These are phyloP conservation scores for Cadophora sp. DNA, from an alignment of 2,329 filamentous ascomycete genomes.

Conservation along the genomic window DNA sequence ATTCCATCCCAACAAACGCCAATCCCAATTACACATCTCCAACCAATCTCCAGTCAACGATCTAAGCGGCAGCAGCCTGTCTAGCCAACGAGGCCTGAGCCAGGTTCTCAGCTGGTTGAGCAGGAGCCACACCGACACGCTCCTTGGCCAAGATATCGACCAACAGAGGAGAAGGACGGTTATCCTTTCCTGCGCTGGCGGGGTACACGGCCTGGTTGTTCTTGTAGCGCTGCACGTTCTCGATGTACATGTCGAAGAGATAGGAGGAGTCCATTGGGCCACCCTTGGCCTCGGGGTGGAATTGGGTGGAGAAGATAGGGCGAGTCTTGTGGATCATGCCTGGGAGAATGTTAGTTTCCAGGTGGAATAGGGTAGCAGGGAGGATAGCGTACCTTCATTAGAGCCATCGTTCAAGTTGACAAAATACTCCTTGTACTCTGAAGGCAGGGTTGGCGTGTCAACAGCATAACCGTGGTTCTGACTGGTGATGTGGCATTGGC, in stretches of 20 bases:
- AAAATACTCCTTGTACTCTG: constrained; percentile 97
- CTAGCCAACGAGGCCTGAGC: constrained; percentile 31
- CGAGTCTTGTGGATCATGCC: constrained; percentile 93
- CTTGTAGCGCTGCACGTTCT: constrained; percentile 91
- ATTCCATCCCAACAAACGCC: background rate
- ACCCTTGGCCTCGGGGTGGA: constrained; percentile 98
- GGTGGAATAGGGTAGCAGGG: background rate
- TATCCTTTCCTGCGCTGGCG: constrained; percentile 75
- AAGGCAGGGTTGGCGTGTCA: constrained; percentile 80
- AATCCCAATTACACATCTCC: background rate
- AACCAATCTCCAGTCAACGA: background rate
- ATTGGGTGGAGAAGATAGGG: constrained; percentile 98
- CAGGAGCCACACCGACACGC: constrained; percentile 77
- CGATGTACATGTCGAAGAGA: constrained; percentile 94
- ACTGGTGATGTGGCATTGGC: constrained; percentile 97
- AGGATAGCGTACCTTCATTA: constrained; percentile 75
- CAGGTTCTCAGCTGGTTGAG: constrained; percentile 37
- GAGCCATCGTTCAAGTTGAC: constrained; percentile 97
- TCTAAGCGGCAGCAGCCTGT: constrained; percentile 34
- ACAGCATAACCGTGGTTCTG: constrained; percentile 99
- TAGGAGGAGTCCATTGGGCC: constrained; percentile 95
- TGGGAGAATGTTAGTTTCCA: constrained; percentile 38
- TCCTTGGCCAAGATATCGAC: constrained; percentile 93
- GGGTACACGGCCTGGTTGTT: constrained; percentile 74
- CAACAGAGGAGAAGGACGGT: constrained; percentile 84